A percentile compares a stretch with the other conserved stretches of the same genome.
These are phyloP conservation scores for Talaromyces amestolkiae DNA, from an alignment of 2,329 filamentous ascomycete genomes.

Conservation along the genomic window DNA sequence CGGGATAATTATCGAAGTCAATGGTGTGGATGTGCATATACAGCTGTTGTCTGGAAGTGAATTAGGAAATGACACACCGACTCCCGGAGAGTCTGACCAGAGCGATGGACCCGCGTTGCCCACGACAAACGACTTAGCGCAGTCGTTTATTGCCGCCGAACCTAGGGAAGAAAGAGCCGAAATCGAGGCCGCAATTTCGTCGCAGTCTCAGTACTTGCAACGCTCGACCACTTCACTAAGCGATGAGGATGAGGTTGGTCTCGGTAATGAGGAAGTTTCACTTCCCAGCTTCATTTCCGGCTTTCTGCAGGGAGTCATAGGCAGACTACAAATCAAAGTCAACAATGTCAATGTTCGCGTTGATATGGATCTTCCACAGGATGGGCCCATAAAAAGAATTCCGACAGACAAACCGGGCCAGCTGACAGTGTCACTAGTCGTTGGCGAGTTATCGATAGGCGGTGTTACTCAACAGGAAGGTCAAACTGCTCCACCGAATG, in stretches of 20 bases:
- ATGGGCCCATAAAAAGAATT: slow-evolving; percentile 35
- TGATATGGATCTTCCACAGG: slow-evolving; percentile 48
- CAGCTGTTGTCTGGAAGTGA: slow-evolving; percentile 50
- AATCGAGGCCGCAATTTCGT: slow-evolving; percentile 56
- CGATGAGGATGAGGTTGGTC: slow-evolving; percentile 44
- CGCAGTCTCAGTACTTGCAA: slow-evolving; percentile 51
- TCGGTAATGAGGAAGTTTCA: slow-evolving; percentile 55
- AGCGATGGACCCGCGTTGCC: slow-evolving; percentile 42
- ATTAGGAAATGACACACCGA: slow-evolving; percentile 11
- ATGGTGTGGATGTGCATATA: slow-evolving; percentile 72
- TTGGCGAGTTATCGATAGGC: slow-evolving; percentile 36
- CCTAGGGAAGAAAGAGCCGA: slow-evolving; percentile 57
- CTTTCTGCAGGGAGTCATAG: slow-evolving; percentile 59
- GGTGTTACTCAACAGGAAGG: slow-evolving; percentile 23
- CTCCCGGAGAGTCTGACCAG: background rate
- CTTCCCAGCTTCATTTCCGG: slow-evolving; percentile 59
- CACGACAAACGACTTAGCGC: slow-evolving; percentile 57
- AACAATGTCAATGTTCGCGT: slow-evolving; percentile 53
- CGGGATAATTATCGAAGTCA: slow-evolving; percentile 76
- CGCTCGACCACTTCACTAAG: slow-evolving; percentile 49
- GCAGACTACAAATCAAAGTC: slow-evolving; percentile 56
- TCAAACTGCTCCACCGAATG: background rate
- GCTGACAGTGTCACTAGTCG: slow-evolving; percentile 35
- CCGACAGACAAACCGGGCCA: slow-evolving; percentile 38
- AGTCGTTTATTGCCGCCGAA: slow-evolving; percentile 60